Evolutionary conservation across 768 basidiomycete genomes (phyloP), one percentile per base, ranked within the genome.

Genomic region (Rossbeevera mucosa): DNA sequence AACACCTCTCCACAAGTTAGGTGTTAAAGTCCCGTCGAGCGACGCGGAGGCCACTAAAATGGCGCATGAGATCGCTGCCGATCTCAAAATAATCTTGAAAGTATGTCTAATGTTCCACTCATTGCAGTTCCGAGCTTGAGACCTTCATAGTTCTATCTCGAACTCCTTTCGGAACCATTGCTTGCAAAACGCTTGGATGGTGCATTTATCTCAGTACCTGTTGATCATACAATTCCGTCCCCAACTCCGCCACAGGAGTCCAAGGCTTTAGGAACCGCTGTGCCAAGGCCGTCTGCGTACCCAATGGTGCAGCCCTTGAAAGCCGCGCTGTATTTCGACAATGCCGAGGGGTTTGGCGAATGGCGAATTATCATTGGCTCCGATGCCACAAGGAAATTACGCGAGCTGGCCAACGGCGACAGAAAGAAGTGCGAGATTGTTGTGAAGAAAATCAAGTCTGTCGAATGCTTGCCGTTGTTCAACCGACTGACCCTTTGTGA

Each of bases 391-490:
- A 65, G 65, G 14, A 73, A 80, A 52, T 62, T 86, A 3, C 75
- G 80, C 5, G 75, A 79, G 33, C 59, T 75, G 13, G 74, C 74
- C 0, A 71, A 72, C 45, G 72, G 71, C 22, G 76, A 83, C 53
- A 57, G 44, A 16, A 76, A 76, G 36, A 67, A 67, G 31, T 84
- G 83, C 57, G 60, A 58, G 13, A 81, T 83, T 41, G 75, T 82
- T 24, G 59, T 85, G 33, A 87, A 85, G 68, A 88, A 88, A 63
- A 85, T 88, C 61, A 80, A 74, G 87, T 84, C 45, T 24, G 75
- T 60, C 3, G 5, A 12, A 8, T 36, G 29, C 31, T 48, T 47
- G 7, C 6, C 8, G 21, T 29, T 24, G 12, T 31, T n/a, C 36
- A 9, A 25, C n/a, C 6, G 46, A 26, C 30, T 53, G 36, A 52